phyloP scores from a whole-genome alignment of 108 stramenopile genomes.

The Skeletonema menzelii region DNA sequence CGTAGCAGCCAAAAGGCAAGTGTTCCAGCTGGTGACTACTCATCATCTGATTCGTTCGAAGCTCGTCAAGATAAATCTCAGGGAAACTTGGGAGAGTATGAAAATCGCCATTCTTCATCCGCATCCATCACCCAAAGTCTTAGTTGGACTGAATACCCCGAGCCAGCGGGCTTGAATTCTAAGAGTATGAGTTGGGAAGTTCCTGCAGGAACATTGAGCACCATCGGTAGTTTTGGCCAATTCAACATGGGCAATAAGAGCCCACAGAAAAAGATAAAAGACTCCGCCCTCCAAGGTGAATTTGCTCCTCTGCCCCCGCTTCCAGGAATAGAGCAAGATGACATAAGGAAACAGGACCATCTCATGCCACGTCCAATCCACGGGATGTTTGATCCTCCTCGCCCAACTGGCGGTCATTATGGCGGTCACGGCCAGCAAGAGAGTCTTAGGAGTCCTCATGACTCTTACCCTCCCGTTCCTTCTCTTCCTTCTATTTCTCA shows the following conservation, averaged over 20 bases:
- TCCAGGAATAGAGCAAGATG: background rate
- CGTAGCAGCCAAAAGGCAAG: background rate
- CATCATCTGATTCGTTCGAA: conserved; percentile 5
- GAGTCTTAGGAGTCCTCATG: background rate
- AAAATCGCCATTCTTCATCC: conserved; percentile 1
- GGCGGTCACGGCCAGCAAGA: background rate
- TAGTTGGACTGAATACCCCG: conserved; percentile 1
- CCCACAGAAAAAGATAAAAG: background rate
- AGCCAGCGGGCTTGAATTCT: conserved; percentile 2
- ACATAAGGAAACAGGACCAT: background rate
- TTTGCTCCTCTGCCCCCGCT: background rate
- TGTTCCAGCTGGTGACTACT: background rate
- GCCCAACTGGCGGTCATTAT: background rate
- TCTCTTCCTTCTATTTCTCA: too few relatives aligned
- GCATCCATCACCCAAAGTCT: conserved; percentile 9
- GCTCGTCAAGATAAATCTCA: conserved; percentile 1
- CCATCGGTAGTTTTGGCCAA: background rate
- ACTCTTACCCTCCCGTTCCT: background rate
- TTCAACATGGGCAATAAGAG: background rate
- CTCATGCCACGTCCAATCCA: background rate
- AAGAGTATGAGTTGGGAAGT: conserved; percentile 20
- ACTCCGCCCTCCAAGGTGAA: background rate
- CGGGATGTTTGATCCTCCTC: background rate
- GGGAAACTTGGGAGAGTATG: background rate
- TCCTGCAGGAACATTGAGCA: conserved; percentile 22